Conservation (phyloP, 495 filamentous ascomycete species). For the Beverwykella pulmonaria region DNA sequence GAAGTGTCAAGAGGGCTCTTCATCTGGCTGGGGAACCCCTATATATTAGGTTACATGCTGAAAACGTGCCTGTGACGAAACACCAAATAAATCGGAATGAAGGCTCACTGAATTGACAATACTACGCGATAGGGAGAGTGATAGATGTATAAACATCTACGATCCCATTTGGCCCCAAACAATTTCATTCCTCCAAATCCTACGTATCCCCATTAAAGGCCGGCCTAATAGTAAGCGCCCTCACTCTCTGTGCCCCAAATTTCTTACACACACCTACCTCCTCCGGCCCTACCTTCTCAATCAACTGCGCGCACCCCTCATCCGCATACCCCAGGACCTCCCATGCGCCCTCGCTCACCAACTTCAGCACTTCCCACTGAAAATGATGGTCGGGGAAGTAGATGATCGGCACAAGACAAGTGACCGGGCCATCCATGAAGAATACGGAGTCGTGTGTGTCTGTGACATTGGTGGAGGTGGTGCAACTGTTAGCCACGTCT, state of each 20-base stretch:
- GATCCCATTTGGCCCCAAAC: too few species aligned
- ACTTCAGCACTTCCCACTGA: background rate
- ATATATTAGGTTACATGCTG: too few species aligned
- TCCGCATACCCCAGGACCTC: constrained; percentile 3
- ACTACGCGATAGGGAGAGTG: too few species aligned
- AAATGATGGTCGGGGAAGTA: constrained; percentile 9
- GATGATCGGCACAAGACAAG: constrained; percentile 9
- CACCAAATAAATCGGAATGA: too few species aligned
- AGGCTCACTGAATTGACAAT: too few species aligned
- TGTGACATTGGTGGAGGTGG: background rate
- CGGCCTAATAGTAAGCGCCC: constrained; percentile 14
- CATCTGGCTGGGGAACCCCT: too few species aligned
- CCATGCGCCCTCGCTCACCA: constrained; percentile 1
- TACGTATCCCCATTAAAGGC: constrained; percentile 10
- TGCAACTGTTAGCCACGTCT: background rate
- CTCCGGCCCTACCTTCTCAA: constrained; percentile 1
- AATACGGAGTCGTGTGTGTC: background rate
- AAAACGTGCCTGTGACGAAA: too few species aligned
- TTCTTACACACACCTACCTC: constrained; percentile 2
- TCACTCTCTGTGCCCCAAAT: constrained; percentile 5
- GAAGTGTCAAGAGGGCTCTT: too few species aligned
- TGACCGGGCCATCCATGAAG: background rate
- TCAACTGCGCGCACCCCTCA: background rate
- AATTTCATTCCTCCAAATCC: too few species aligned
- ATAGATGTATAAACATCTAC: too few species aligned